These are phyloP conservation scores for Eucalyptus tenuipes DNA, from an alignment of 345 rosid genomes.

Conservation along the genomic window DNA sequence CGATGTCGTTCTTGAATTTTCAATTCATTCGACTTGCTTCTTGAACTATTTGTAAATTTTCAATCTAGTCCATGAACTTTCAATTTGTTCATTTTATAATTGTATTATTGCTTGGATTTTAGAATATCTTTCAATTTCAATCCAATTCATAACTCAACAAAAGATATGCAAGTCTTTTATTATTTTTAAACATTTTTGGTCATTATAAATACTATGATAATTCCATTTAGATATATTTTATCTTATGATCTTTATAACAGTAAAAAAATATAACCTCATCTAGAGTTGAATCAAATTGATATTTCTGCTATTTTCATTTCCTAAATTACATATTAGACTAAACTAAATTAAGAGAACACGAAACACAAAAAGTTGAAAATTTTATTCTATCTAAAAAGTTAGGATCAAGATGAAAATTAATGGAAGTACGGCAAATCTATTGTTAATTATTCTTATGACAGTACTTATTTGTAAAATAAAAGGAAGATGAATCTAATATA, in stretches of 20 bases:
- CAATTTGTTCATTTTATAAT: background rate
- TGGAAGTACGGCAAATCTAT: fast-evolving
- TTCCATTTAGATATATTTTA: background rate
- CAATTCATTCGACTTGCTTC: background rate
- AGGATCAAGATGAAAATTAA: background rate
- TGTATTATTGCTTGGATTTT: background rate
- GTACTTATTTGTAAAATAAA: background rate
- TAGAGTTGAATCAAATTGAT: background rate
- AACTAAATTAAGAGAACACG: background rate
- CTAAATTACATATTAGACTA: background rate
- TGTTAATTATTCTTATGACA: background rate
- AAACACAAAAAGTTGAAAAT: background rate
- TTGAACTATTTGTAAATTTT: background rate
- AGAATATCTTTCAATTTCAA: background rate
- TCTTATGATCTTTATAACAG: background rate
- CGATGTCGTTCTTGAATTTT: background rate
- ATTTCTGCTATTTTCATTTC: background rate
- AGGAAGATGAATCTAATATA: background rate
- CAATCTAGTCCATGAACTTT: no score
- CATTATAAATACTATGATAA: background rate
- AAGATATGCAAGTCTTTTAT: background rate
- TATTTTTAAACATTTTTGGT: background rate
- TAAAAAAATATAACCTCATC: background rate
- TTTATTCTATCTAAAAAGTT: background rate
- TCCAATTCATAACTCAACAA: background rate